These are phyloP conservation scores for Pythium aquatile DNA, from an alignment of 352 stramenopile species.

Conservation along the genomic window DNA sequence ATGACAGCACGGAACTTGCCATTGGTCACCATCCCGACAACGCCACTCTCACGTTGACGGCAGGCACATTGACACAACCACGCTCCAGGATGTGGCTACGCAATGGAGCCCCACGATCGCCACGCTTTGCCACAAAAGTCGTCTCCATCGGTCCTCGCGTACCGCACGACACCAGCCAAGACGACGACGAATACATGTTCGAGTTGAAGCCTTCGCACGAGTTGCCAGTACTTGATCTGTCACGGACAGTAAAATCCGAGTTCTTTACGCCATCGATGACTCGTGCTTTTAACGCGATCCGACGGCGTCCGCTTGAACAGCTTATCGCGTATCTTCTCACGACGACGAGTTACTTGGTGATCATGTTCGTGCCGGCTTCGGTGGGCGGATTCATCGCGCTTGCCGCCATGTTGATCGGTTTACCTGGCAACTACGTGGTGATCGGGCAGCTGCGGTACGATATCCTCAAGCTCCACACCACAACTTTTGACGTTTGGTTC, in stretches of 20 bases:
- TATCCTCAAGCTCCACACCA: conserved; percentile 13
- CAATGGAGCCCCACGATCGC: not conserved
- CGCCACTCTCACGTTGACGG: no score
- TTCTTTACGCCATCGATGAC: conserved; percentile 14
- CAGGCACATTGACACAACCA: no score
- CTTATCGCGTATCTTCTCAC: conserved; percentile 7
- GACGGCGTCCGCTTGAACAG: not conserved
- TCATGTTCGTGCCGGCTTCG: conserved; percentile 1
- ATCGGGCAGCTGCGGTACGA: conserved; percentile 20
- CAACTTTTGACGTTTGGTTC: conserved; percentile 25
- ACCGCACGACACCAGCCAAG: not conserved
- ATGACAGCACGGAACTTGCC: no score
- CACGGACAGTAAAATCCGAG: conserved; percentile 17
- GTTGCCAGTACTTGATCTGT: conserved; percentile 21
- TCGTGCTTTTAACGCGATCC: conserved; percentile 1
- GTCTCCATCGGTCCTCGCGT: not conserved
- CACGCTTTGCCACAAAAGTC: not conserved
- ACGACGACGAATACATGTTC: conserved; percentile 17
- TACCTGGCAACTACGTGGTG: conserved; percentile 7
- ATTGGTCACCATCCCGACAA: no score
- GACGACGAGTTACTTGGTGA: conserved; percentile 9
- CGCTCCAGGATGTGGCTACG: not conserved
- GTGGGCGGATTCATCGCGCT: conserved; percentile 16
- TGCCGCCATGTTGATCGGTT: conserved; percentile 1
- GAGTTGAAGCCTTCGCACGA: conserved; percentile 12